Conservation (phyloP, 768 basidiomycete species). For the Rossbeevera mucosa region DNA sequence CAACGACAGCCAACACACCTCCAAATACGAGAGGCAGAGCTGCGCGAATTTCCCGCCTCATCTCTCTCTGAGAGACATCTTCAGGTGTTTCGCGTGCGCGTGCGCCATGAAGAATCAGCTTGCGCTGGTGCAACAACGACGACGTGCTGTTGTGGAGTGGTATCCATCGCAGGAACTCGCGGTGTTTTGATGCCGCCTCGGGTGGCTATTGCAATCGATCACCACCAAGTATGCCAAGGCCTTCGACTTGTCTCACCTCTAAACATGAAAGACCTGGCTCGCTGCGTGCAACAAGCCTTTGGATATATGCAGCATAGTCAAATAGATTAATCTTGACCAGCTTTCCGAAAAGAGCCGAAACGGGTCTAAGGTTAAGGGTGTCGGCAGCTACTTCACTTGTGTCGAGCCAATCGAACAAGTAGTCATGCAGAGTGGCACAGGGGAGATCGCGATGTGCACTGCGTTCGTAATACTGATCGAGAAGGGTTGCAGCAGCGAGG, state of each 20-base stretch:
- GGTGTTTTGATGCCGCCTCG: slow-evolving; percentile 51
- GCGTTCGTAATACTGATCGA: slow-evolving; percentile 57
- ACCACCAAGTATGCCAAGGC: background rate
- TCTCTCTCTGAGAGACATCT: slow-evolving; percentile 62
- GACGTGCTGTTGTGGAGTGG: slow-evolving; percentile 58
- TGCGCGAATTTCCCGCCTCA: slow-evolving; percentile 63
- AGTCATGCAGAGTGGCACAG: slow-evolving; percentile 64
- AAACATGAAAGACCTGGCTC: slow-evolving; percentile 54
- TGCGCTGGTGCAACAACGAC: slow-evolving; percentile 64
- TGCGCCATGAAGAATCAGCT: slow-evolving; percentile 62
- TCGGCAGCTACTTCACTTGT: slow-evolving; percentile 58
- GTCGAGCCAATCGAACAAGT: slow-evolving; percentile 80
- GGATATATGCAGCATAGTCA: slow-evolving; percentile 70
- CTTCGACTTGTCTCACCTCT: slow-evolving; percentile 40
- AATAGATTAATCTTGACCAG: slow-evolving; percentile 68
- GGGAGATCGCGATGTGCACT: slow-evolving; percentile 61
- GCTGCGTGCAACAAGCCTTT: slow-evolving; percentile 75
- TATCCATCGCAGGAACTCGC: slow-evolving; percentile 66
- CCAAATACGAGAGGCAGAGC: slow-evolving; percentile 66
- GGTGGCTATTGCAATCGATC: slow-evolving; percentile 5
- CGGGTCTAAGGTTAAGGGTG: slow-evolving; percentile 47
- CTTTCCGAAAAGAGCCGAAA: slow-evolving; percentile 67
- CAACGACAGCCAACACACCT: slow-evolving; percentile 34
- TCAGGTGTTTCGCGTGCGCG: slow-evolving; percentile 68
- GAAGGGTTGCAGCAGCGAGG: slow-evolving; percentile 67